Evolutionary conservation across 345 rosid species (phyloP), one percentile per base, ranked within the genome.

Genomic region (Pistacia vera): DNA sequence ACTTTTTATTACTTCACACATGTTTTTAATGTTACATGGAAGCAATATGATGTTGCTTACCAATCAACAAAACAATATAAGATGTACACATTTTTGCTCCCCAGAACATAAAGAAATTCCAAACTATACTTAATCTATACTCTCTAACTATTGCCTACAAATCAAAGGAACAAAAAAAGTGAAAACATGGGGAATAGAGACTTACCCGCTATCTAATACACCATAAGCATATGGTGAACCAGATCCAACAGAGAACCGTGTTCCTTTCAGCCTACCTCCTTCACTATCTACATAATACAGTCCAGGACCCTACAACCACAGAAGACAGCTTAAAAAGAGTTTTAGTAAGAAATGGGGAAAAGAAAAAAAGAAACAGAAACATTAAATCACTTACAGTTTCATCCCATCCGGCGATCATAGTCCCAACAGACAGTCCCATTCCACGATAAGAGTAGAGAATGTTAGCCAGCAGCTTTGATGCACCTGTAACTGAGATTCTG

Each of bases 381-480:
- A 30, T 78, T 48, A n/a, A 71, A 25, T 68, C 61, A 70, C 73
- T 79, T 79, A 94, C 98, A 80, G 97, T 94, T 83, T 97, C 99
- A 82, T 94, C 99, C 98, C 98, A 97, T 76, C 99, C 99, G 73
- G 99, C 98, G 77, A 97, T 94, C 99, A 94, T 97, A 54, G 99
- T 97, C 65, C 98, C 99, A 63, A 97, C 97, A 30, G 98, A 97
- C 20, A 97, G 86, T 66, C 98, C 98, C 98, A 97, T 97, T 81
- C 99, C 98, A 72, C 97, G 96, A 80, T 94, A 92, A 46, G 98
- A 94, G 82, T 91, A 97, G 67, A 94, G 90, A 81, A 94, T 97
- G 91, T 97, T 97, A n/a, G 99, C 99, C 35, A 97, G 86, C 79
- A 97, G 90, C 84, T 92, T 97, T 63, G 99, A 97, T 63, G 99